Evolutionary conservation across 177 flowering plant genomes (phyloP).

Genomic region (Vitis hybrid): DNA sequence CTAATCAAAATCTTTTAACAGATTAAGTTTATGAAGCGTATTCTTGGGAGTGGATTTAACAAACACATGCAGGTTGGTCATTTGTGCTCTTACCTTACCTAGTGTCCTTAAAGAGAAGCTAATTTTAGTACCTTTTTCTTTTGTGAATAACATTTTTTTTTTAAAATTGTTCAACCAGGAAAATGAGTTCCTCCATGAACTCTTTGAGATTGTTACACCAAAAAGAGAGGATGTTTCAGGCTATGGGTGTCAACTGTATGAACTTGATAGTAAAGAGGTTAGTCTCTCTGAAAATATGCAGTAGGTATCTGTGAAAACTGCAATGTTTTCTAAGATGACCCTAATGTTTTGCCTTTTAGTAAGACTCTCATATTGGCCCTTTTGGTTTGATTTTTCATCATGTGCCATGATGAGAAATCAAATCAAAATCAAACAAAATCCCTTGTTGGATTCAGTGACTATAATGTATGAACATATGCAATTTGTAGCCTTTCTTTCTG

Average conservation of each 20-base stretch:
- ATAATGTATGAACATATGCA: too few relatives aligned
- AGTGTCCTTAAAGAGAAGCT: background rate
- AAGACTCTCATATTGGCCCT: too few relatives aligned
- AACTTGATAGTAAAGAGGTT: conserved; percentile 9
- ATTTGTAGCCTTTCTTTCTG: too few relatives aligned
- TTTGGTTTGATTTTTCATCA: too few relatives aligned
- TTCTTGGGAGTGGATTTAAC: conserved; percentile 20
- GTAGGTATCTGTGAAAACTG: too few relatives aligned
- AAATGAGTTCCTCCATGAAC: conserved; percentile 14
- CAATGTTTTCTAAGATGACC: too few relatives aligned
- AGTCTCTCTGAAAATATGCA: background rate
- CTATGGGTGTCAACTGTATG: background rate
- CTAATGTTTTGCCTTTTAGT: too few relatives aligned
- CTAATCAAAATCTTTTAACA: too few relatives aligned
- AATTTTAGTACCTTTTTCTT: background rate
- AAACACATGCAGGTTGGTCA: conserved; percentile 22
- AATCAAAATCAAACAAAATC: too few relatives aligned
- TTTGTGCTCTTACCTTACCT: background rate
- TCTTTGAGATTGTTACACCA: conserved; percentile 12
- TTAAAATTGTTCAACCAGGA: conserved; percentile 3
- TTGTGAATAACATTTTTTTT: background rate
- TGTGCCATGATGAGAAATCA: too few relatives aligned
- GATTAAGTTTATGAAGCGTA: conserved; percentile 9
- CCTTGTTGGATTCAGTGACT: too few relatives aligned
- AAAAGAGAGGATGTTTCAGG: background rate